Base-by-base conservation (phyloP, 352 stramenopile species). In the Phytophthora cactorum region DNA sequence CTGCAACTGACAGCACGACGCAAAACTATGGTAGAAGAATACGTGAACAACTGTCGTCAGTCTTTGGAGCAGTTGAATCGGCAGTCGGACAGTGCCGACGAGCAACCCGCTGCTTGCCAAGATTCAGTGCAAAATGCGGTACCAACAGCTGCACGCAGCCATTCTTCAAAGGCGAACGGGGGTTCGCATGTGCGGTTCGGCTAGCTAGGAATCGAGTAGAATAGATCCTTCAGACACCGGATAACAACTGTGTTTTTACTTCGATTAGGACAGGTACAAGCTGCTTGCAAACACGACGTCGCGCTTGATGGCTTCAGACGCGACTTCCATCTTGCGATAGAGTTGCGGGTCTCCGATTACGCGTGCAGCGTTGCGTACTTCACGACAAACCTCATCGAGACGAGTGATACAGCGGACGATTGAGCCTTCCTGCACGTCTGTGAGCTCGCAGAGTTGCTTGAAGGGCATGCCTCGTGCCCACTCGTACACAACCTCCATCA, bases 391-490 rank as follows among this genome's bases (percentile, higher is more conserved):
- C 75, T 99, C 97, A 72, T 99, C 97, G 1, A 99, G 81, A 11
- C 97, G 90, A 45, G 96, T 99, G 46, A 99, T 99, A 70, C 89
- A 97, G 28, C 97, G 89, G 50, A 99, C 95, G 70, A 99, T 99
- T 2, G 91, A 98, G 39, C 98, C 98, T 87, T 99, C 98, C 67
- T 99, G 95, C 4, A 99, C 89, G 64, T 96, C 81, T 5, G 97
- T 99, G 39, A 99, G 84, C 66, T 97, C 78, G 63, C 93, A 98
- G 31, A 99, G 91, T 36, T 97, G 90, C 64, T 93, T 97, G 77
- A 99, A 99, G 11, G 96, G 91, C 74, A 99, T 97, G 4, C 97
- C 98, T 50, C 95, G 89, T 6, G 97, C 97, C 98, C 98, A 99
- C 69, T 99, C 97, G 76, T 99, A 99, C 10, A 98, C 96, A 28